Conservation (phyloP, 305 asterid genomes). For the Solanum hybrid region DNA sequence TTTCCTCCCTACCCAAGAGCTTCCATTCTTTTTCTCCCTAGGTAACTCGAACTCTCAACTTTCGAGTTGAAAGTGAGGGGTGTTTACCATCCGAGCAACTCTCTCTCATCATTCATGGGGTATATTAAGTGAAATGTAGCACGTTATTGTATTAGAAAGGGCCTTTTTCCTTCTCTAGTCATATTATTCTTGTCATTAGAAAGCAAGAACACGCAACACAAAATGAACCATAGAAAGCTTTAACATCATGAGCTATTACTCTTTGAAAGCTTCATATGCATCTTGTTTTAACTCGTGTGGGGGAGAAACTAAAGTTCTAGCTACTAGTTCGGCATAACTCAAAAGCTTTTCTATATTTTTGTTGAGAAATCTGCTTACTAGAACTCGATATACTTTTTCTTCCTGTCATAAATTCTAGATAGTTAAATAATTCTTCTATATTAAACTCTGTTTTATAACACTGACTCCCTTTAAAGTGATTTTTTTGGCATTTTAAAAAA, state of each 20-base stretch:
- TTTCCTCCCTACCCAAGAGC: neutral
- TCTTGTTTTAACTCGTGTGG: neutral
- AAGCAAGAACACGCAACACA: neutral
- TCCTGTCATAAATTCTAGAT: neutral
- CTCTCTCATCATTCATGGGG: neutral
- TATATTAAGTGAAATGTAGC: neutral
- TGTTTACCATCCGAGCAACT: neutral
- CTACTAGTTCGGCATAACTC: neutral
- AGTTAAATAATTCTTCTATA: too few relatives aligned
- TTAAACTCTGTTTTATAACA: neutral
- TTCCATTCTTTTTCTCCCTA: neutral
- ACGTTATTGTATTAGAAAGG: neutral
- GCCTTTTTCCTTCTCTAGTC: neutral
- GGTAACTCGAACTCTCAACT: neutral
- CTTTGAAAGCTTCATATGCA: neutral
- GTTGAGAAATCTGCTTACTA: neutral
- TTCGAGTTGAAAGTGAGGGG: neutral
- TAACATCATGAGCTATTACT: neutral
- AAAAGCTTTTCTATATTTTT: neutral
- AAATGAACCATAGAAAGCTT: neutral
- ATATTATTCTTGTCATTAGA: neutral
- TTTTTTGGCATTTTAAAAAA: too few relatives aligned
- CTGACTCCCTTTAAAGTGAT: neutral
- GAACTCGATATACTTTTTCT: neutral
- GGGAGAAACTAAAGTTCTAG: neutral